These are phyloP conservation scores for Xylaria nigripes DNA, from an alignment of 495 filamentous ascomycete species.

Conservation along the genomic window DNA sequence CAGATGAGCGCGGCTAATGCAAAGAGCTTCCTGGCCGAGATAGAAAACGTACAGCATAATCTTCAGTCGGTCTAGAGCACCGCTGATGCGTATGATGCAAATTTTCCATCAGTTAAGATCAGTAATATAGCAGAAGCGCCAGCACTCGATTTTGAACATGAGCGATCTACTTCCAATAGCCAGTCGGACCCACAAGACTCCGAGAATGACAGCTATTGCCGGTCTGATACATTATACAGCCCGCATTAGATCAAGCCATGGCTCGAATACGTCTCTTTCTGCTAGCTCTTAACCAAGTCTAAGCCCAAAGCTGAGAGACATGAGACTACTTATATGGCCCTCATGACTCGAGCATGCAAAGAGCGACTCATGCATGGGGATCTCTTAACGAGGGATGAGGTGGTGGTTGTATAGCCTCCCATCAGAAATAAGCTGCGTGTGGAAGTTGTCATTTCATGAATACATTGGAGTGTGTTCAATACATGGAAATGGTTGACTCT, in stretches of 20 bases:
- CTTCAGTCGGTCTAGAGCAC: constrained; percentile 26
- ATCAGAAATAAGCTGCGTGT: neutral
- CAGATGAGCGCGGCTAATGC: constrained; percentile 41
- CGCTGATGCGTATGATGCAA: constrained; percentile 1
- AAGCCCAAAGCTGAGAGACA: constrained; percentile 9
- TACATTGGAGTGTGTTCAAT: neutral
- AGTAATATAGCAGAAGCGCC: neutral
- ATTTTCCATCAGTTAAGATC: neutral
- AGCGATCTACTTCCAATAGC: neutral
- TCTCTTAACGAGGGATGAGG: neutral
- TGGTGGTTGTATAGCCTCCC: neutral
- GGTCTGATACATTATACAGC: neutral
- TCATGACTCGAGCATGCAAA: constrained; percentile 7
- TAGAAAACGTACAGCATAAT: constrained; percentile 33
- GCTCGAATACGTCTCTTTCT: neutral
- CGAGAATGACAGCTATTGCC: neutral
- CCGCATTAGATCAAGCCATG: neutral
- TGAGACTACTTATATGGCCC: neutral
- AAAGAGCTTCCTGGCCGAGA: constrained; percentile 32
- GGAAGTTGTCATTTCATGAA: neutral
- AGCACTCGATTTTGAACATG: neutral
- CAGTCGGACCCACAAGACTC: neutral
- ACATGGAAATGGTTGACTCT: neutral
- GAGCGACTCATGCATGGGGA: neutral
- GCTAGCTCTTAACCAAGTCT: neutral